These are phyloP conservation scores for Lasiodiplodia hormozganensis DNA, from an alignment of 2,329 filamentous ascomycete genomes.

Conservation along the genomic window DNA sequence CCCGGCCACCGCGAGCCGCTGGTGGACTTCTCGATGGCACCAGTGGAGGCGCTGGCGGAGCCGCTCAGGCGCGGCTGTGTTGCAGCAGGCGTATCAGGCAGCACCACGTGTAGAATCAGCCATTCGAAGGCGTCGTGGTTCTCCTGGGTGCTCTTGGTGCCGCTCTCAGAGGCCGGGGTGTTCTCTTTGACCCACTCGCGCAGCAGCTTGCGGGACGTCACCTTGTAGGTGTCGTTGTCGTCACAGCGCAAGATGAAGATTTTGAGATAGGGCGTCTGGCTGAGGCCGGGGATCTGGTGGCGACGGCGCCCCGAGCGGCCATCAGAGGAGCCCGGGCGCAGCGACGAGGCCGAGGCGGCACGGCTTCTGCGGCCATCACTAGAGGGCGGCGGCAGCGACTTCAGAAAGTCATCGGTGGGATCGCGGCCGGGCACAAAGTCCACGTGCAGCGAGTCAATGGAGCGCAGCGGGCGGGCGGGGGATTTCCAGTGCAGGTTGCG, in stretches of 20 bases:
- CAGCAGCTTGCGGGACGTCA: conserved; percentile 75
- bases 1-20: conserved; percentile 77
- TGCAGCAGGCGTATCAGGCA: conserved; percentile 82
- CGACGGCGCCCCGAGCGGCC: conserved; percentile 64
- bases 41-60: conserved; percentile 54
- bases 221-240: conserved; percentile 93
- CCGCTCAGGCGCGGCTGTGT: conserved; percentile 74
- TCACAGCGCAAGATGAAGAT: conserved; percentile 89
- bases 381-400: conserved; percentile 29
- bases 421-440: conserved; percentile 73
- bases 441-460: conserved; percentile 90
- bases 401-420: conserved; percentile 47
- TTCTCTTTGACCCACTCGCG: conserved; percentile 90
- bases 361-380: conserved; percentile 26
- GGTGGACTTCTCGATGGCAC: conserved; percentile 69
- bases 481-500: conserved; percentile 98
- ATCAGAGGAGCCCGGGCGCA: conserved; percentile 35
- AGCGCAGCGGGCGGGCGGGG: conserved; percentile 85
- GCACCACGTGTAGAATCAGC: conserved; percentile 89
- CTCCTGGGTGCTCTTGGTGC: conserved; percentile 72
- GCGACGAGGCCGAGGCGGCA: conserved; percentile 29
- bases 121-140: conserved; percentile 97
- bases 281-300: conserved; percentile 93
- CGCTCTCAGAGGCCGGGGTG: conserved; percentile 64
- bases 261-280: conserved; percentile 93